Conservation (phyloP, 305 asterid species). For the Euphrasia arctica region DNA sequence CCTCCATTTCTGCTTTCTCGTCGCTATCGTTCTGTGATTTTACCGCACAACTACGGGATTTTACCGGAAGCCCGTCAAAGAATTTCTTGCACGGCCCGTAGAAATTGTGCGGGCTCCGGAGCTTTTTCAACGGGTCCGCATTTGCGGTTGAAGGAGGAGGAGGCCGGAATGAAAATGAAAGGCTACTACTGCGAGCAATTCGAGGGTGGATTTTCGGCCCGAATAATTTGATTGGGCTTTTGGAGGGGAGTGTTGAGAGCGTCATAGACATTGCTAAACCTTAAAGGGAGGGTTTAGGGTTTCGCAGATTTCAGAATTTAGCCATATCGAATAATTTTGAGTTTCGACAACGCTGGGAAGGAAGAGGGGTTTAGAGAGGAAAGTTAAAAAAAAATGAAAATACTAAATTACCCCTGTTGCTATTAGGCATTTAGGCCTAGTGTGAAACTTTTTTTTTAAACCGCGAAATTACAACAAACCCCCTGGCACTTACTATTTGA, state of each 20-base stretch:
- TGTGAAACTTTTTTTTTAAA: too few relatives aligned
- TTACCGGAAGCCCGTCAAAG: constrained; percentile 24
- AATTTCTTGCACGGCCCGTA: constrained; percentile 30
- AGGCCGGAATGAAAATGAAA: constrained; percentile 23
- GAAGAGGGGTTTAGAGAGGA: neutral
- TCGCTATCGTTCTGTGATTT: constrained; percentile 40
- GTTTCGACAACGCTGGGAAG: neutral
- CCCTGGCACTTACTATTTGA: too few relatives aligned
- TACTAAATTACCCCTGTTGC: too few relatives aligned
- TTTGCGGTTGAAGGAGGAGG: constrained; percentile 22
- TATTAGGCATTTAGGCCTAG: too few relatives aligned
- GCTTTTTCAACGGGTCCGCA: constrained; percentile 28
- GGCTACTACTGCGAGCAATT: constrained; percentile 12
- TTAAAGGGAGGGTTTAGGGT: constrained; percentile 3
- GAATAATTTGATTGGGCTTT: constrained; percentile 31
- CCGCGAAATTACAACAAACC: too few relatives aligned
- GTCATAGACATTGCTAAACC: constrained; percentile 37
- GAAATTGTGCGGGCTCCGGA: constrained; percentile 28
- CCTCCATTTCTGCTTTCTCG: constrained; percentile 47
- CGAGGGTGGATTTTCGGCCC: constrained; percentile 27
- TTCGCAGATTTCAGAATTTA: constrained; percentile 24
- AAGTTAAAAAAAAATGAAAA: too few relatives aligned
- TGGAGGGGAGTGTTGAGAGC: constrained; percentile 42
- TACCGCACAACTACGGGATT: constrained; percentile 31
- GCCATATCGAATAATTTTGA: constrained; percentile 16